A percentile compares a stretch with the other conserved stretches of the same genome.
phyloP scores from a whole-genome alignment of 2,329 filamentous ascomycete species.

The Magnaporthiopsis rhizophila region DNA sequence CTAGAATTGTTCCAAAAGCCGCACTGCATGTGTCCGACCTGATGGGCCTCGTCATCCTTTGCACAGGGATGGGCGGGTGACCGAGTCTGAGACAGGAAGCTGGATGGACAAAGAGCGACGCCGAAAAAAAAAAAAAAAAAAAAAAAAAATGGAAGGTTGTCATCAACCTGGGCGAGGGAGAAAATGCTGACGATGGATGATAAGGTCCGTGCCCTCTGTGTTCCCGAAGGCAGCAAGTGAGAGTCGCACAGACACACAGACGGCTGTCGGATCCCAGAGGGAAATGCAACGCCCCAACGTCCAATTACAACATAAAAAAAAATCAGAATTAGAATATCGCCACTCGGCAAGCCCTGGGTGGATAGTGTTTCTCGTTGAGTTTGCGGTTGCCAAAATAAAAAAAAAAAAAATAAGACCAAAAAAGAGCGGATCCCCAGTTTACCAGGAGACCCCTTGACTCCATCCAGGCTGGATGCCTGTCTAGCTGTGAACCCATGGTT shows the following conservation, averaged over 20 bases:
- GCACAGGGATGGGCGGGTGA: not conserved
- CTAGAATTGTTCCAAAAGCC: constrained; percentile 4
- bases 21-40: not conserved
- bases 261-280: too few relatives aligned
- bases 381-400: not conserved
- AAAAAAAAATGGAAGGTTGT: too few relatives aligned
- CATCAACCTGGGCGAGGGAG: not conserved
- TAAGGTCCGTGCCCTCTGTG: too few relatives aligned
- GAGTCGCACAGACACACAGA: too few relatives aligned
- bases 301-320: not conserved
- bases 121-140: not conserved
- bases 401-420: not conserved
- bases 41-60: not conserved
- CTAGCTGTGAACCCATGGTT: too few relatives aligned
- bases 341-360: not conserved
- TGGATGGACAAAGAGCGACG: not conserved
- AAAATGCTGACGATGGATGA: not conserved
- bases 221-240: not conserved
- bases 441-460: too few relatives aligned
- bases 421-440: not conserved
- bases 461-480: too few relatives aligned
- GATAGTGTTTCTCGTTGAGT: not conserved
- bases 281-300: not conserved
- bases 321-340: not conserved
- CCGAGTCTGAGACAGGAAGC: not conserved